phyloP scores from a whole-genome alignment of 345 rosid genomes.

The Lepidium africanum region DNA sequence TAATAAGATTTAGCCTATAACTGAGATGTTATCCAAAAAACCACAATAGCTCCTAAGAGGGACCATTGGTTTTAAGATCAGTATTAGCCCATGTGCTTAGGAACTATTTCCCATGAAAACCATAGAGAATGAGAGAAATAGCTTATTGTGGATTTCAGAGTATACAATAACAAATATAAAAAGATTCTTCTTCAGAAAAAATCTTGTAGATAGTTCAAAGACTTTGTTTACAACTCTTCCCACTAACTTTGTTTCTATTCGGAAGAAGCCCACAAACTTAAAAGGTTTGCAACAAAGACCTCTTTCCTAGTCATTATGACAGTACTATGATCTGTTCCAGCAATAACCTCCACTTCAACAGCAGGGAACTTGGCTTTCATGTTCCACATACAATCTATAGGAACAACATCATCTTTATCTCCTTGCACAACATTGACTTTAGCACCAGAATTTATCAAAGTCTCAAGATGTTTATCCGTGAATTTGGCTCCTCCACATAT shows the following conservation, averaged over 20 bases:
- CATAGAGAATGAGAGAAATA: no score
- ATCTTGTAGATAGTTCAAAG: no score
- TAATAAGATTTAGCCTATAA: no score
- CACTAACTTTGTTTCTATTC: background rate
- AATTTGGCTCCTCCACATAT: slow-evolving; percentile 67
- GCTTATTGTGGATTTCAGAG: no score
- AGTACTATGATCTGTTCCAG: slow-evolving; percentile 38
- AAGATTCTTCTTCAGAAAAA: no score
- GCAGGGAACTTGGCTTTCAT: slow-evolving; percentile 42
- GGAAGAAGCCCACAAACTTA: slow-evolving; percentile 42
- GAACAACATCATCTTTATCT: slow-evolving; percentile 43
- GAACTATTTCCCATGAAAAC: no score
- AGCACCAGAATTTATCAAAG: slow-evolving; percentile 24
- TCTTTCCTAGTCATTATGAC: slow-evolving; percentile 49
- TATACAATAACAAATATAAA: no score
- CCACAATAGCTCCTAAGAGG: no score
- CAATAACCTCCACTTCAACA: slow-evolving; percentile 35
- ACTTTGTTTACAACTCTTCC: background rate
- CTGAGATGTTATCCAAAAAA: no score
- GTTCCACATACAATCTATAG: slow-evolving; percentile 46
- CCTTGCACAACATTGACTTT: slow-evolving; percentile 55
- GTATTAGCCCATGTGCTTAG: no score
- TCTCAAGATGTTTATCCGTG: slow-evolving; percentile 41
- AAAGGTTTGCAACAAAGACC: slow-evolving; percentile 38
- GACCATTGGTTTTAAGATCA: no score